Evolutionary conservation across 768 basidiomycete genomes (phyloP).

Genomic region (Kwoniella dendrophila): DNA sequence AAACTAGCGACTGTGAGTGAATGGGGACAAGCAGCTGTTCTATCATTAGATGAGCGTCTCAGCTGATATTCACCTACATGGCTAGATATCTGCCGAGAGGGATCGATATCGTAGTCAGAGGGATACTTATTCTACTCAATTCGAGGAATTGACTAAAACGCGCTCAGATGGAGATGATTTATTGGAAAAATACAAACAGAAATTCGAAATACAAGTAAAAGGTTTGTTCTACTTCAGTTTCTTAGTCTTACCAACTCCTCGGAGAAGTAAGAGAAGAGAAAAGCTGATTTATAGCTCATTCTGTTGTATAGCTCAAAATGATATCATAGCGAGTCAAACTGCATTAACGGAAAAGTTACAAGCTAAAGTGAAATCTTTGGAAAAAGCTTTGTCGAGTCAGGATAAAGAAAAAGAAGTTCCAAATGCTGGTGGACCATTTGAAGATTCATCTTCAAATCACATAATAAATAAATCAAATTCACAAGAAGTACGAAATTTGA

Average conservation of each 20-base stretch:
- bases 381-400: slow-evolving; percentile 23
- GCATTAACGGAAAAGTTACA: slow-evolving; percentile 47
- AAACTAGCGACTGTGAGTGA: slow-evolving; percentile 29
- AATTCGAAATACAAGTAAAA: slow-evolving; percentile 36
- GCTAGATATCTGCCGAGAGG: slow-evolving; percentile 33
- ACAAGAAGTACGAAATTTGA: slow-evolving; percentile 45
- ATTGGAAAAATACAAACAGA: slow-evolving; percentile 48
- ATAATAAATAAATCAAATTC: slow-evolving; percentile 34
- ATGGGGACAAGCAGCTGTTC: not conserved
- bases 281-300: slow-evolving; percentile 1
- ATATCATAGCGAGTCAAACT: slow-evolving; percentile 45
- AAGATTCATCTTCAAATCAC: slow-evolving; percentile 4
- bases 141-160: slow-evolving; percentile 44
- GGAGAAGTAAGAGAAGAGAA: not conserved
- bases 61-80: slow-evolving; percentile 10
- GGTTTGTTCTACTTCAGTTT: slow-evolving; percentile 28
- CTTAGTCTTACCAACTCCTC: not conserved
- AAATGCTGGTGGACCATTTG: slow-evolving; percentile 15
- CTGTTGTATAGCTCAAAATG: slow-evolving; percentile 44
- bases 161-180: slow-evolving; percentile 34
- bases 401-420: slow-evolving; percentile 8
- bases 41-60: not conserved
- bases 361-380: slow-evolving; percentile 32
- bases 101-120: slow-evolving; percentile 42
- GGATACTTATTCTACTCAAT: slow-evolving; percentile 49